These are phyloP conservation scores for Dactylonectria macrodidyma DNA, from an alignment of 2,329 filamentous ascomycete genomes.

Conservation along the genomic window DNA sequence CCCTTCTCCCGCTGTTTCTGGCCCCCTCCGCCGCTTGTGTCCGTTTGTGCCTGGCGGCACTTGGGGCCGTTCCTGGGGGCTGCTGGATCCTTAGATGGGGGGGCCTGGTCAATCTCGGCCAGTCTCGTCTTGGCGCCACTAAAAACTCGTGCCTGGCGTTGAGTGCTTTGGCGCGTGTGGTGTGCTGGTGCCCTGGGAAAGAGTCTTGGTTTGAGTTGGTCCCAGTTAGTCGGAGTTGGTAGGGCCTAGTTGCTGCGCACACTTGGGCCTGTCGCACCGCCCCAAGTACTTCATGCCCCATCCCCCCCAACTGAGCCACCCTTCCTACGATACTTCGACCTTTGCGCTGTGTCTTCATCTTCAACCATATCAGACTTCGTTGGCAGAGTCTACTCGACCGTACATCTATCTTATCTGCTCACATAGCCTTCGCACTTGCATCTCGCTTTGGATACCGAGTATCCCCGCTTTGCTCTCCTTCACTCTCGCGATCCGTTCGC, in stretches of 20 bases:
- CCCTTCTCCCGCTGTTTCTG: slow-evolving; percentile 31
- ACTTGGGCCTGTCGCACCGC: slow-evolving; percentile 17
- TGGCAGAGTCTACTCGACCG: slow-evolving; percentile 66
- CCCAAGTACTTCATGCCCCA: slow-evolving; percentile 45
- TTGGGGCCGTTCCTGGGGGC: slow-evolving; percentile 19
- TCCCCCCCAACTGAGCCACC: slow-evolving; percentile 30
- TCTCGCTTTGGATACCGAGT: slow-evolving; percentile 47
- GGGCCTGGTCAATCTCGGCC: slow-evolving; percentile 30
- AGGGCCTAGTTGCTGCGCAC: slow-evolving; percentile 22
- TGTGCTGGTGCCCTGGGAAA: slow-evolving; percentile 22
- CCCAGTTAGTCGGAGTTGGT: slow-evolving; percentile 8
- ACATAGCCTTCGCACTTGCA: slow-evolving; percentile 33
- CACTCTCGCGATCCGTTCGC: slow-evolving; percentile 23
- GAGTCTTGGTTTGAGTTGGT: slow-evolving; percentile 9
- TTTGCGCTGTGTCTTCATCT: slow-evolving; percentile 40
- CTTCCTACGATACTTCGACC: slow-evolving; percentile 33
- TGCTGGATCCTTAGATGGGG: slow-evolving; percentile 9
- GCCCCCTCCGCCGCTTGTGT: slow-evolving; percentile 17
- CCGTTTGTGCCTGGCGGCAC: slow-evolving; percentile 29
- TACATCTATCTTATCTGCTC: slow-evolving; percentile 44
- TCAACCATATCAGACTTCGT: slow-evolving; percentile 62
- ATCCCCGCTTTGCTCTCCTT: slow-evolving; percentile 35
- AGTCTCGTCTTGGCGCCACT: slow-evolving; percentile 28
- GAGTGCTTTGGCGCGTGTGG: slow-evolving; percentile 22
- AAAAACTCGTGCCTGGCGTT: slow-evolving; percentile 25